Evolutionary conservation across 192 early-diverging fungal species (phyloP).

Genomic region (Entophlyctis luteolus): DNA sequence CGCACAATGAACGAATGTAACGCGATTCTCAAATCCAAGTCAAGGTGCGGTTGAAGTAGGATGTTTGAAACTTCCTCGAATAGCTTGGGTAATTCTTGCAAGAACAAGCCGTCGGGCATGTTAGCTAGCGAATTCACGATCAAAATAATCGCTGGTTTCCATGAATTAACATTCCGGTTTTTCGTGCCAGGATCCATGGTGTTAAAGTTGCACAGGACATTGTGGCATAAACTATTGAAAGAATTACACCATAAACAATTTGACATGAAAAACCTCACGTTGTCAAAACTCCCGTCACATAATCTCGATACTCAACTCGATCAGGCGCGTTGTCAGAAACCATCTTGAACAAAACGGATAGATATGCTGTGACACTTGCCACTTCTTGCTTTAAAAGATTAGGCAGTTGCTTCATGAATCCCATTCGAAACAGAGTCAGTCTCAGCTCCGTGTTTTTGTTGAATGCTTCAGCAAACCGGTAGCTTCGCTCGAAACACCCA

Average conservation of each 20-base stretch:
- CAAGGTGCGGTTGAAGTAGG: slow-evolving; percentile 38
- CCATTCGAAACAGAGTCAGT: slow-evolving; percentile 63
- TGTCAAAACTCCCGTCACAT: slow-evolving; percentile 55
- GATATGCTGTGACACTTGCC: slow-evolving; percentile 50
- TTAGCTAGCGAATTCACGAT: slow-evolving; percentile 40
- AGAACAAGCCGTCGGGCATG: slow-evolving; percentile 53
- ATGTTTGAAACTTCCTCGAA: slow-evolving; percentile 45
- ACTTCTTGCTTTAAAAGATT: slow-evolving; percentile 82
- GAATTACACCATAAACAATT: not conserved
- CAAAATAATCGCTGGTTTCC: slow-evolving; percentile 55
- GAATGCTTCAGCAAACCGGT: slow-evolving; percentile 76
- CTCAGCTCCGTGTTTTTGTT: slow-evolving; percentile 68
- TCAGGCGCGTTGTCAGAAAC: slow-evolving; percentile 41
- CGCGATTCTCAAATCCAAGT: slow-evolving; percentile 43
- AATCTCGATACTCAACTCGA: slow-evolving; percentile 35
- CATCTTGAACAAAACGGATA: slow-evolving; percentile 60
- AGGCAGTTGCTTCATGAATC: slow-evolving; percentile 81
- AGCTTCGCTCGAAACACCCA: slow-evolving; percentile 75
- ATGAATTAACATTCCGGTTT: slow-evolving; percentile 53
- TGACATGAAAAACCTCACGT: slow-evolving; percentile 25
- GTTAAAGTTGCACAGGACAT: slow-evolving; percentile 50
- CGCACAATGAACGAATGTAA: slow-evolving; percentile 49
- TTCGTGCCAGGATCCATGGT: slow-evolving; percentile 51
- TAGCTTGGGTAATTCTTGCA: slow-evolving; percentile 40
- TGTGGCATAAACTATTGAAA: slow-evolving; percentile 33